Conservation (phyloP, 2,329 filamentous ascomycete genomes). For the Blastomyces percursus region DNA sequence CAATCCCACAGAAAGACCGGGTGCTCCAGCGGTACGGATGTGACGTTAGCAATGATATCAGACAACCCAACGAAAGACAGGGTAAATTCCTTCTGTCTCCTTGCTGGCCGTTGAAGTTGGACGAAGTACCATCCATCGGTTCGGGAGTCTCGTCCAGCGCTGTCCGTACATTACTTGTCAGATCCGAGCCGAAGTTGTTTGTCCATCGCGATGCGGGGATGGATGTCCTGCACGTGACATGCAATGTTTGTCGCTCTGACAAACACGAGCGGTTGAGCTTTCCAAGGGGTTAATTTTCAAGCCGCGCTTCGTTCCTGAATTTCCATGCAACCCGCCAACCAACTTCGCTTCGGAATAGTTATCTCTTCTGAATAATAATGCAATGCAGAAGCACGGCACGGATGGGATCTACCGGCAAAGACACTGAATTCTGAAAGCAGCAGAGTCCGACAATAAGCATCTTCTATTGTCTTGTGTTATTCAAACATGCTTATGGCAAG, state of each 20-base stretch:
- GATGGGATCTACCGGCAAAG: not conserved
- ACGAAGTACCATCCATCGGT: not conserved
- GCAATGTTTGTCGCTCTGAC: no score
- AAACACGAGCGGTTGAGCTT: no score
- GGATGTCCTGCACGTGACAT: no score
- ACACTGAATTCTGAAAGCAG: not conserved
- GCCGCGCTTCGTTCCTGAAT: not conserved
- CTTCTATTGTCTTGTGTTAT: not conserved
- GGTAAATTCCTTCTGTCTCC: not conserved
- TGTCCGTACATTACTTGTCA: no score
- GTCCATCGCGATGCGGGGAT: no score
- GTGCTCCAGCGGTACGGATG: not conserved
- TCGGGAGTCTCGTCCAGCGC: not conserved
- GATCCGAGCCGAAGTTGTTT: no score
- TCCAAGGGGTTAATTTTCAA: no score
- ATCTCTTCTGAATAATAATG: not conserved
- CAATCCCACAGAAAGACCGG: not conserved
- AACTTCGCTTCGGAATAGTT: not conserved
- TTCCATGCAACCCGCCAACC: not conserved
- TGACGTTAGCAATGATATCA: not conserved
- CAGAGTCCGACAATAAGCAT: not conserved
- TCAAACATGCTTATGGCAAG: not conserved
- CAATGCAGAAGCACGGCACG: not conserved
- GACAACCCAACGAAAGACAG: not conserved
- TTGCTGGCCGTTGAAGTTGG: not conserved